A percentile compares a stretch with the other conserved stretches of the same genome.
phyloP scores from a whole-genome alignment of 768 basidiomycete genomes.

The Mrakia blollopis region DNA sequence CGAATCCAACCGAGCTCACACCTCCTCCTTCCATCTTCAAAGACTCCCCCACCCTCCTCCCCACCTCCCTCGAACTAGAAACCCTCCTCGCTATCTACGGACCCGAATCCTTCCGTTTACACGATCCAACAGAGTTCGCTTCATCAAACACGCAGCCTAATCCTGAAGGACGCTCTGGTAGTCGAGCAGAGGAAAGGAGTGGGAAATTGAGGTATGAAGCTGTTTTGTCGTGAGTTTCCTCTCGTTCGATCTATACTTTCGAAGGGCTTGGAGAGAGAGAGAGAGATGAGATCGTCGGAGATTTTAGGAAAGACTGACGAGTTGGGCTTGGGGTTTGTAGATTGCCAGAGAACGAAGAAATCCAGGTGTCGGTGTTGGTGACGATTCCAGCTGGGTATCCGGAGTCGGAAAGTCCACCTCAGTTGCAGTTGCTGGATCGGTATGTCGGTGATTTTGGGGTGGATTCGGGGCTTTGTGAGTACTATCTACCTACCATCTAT shows the following conservation, averaged over 20 bases:
- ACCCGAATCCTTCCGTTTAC: constrained; percentile 19
- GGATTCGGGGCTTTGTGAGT: constrained; percentile 57
- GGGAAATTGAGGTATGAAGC: constrained; percentile 27
- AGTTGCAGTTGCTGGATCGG: constrained; percentile 75
- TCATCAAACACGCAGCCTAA: not conserved
- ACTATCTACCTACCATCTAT: too few relatives aligned
- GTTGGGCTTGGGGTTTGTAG: not conserved
- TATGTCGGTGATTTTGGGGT: constrained; percentile 77
- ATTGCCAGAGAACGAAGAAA: constrained; percentile 25
- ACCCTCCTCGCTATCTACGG: constrained; percentile 31
- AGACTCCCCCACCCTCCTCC: constrained; percentile 10
- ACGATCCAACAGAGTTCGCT: constrained; percentile 11
- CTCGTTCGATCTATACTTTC: too few relatives aligned
- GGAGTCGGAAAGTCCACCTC: constrained; percentile 56
- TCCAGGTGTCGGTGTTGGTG: constrained; percentile 49
- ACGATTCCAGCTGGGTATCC: constrained; percentile 59
- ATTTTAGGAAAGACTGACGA: too few relatives aligned
- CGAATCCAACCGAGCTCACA: not conserved
- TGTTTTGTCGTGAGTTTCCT: constrained; percentile 20
- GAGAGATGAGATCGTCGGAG: too few relatives aligned
- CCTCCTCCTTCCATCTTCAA: not conserved
- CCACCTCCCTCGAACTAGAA: constrained; percentile 27
- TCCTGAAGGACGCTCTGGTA: too few relatives aligned
- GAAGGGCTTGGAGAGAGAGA: too few relatives aligned
- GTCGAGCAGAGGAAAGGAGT: not conserved